Conservation (phyloP, 768 basidiomycete species). For the Pleurotus giganteus region DNA sequence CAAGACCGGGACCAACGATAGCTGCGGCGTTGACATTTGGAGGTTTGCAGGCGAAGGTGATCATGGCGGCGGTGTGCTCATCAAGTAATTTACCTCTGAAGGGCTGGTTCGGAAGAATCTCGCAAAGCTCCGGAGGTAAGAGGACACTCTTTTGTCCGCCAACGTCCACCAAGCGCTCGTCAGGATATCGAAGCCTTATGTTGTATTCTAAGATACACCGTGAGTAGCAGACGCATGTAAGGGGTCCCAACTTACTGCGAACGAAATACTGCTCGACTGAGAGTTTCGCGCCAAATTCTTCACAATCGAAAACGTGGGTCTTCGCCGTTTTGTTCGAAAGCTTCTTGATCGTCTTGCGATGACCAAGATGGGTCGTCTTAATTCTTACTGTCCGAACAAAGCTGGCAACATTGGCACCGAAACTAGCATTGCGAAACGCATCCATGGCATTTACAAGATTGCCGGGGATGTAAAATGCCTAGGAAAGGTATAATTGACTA, state of each 20-base stretch:
- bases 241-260: constrained; percentile 50
- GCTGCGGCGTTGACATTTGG: constrained; percentile 65
- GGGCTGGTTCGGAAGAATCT: constrained; percentile 65
- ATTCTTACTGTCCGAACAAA: constrained; percentile 71
- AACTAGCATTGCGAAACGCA: constrained; percentile 51
- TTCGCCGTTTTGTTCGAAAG: constrained; percentile 47
- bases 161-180: constrained; percentile 59
- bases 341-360: constrained; percentile 68
- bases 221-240: constrained; percentile 14
- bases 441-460: constrained; percentile 65
- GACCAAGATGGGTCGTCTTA: constrained; percentile 66
- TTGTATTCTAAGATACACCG: constrained; percentile 52
- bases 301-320: constrained; percentile 51
- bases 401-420: constrained; percentile 54
- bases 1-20: constrained; percentile 63
- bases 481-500: constrained; percentile 29
- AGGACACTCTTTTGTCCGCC: constrained; percentile 45
- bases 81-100: constrained; percentile 69
- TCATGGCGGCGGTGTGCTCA: constrained; percentile 72
- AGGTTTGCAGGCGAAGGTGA: constrained; percentile 63
- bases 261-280: constrained; percentile 69
- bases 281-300: constrained; percentile 51
- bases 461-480: constrained; percentile 55
- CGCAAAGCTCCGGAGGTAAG: constrained; percentile 74
- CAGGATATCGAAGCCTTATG: constrained; percentile 44